Base-by-base conservation (phyloP, 2,329 filamentous ascomycete genomes). In the Huntiella decipiens region DNA sequence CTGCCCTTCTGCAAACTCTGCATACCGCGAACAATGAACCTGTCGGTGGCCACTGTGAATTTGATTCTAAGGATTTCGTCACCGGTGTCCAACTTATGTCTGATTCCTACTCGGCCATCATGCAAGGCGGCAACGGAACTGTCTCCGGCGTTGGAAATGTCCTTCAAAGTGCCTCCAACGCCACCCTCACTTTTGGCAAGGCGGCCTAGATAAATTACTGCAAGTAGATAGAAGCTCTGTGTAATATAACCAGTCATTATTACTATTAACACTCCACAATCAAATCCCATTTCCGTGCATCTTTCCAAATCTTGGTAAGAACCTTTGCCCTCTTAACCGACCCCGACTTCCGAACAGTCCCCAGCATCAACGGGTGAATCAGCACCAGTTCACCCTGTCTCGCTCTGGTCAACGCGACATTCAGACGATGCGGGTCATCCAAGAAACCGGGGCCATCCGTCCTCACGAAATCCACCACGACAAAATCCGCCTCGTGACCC, bases 11-110 rank as follows among this genome's bases (percentile, higher is more conserved):
- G 52, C 69, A 67, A 28, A 56, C 61, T 2, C 54, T 73, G 46
- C 70, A 74, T 60, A 76, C 72, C 1, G 69, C 71, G 1, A 67
- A 76, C 52, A 73, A 71, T 51, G 64, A 65, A 3, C 71, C 71
- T 2, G 57, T 61, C 16, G 71, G 70, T 34, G 71, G 71, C 0
- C 72, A 76, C 56, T 76, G 72, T 58, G 70, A 63, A 44, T 76
- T 76, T 49, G 72, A 76, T 54, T 67, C 60, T 10, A 51, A 66
- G 53, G 66, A 58, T 7, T 76, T 75, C 51, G 65, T 66, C 7
- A 64, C 61, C n/a, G 71, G 72, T 8, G 66, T 75, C 31, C 71
- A 75, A 59, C 60, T 71, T n/a, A 66, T 75, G 60, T 59, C 67
- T 6, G 60, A 67, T 28, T 70, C 64, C 51, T 76, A 66, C 55